phyloP scores from a whole-genome alignment of 108 stramenopile species.

The Heterococcus sp. region DNA sequence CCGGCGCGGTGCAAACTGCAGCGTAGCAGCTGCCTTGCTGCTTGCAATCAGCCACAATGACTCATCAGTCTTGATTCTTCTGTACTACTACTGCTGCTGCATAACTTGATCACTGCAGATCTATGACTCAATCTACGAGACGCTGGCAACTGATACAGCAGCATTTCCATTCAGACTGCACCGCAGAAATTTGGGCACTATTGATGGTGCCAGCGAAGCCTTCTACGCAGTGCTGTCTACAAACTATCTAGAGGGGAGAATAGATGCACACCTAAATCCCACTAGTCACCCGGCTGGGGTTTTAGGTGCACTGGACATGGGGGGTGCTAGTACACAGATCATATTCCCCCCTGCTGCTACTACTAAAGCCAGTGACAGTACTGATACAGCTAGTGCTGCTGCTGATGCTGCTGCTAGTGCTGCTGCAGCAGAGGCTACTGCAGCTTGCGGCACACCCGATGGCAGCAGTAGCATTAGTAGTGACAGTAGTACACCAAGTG shows the following conservation, averaged over 20 bases:
- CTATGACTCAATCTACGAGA: conserved; percentile 28
- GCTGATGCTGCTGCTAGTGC: neutral
- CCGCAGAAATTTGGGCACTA: conserved; percentile 39
- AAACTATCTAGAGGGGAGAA: conserved; percentile 46
- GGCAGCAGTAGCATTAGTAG: too few relatives aligned
- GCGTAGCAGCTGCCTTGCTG: too few relatives aligned
- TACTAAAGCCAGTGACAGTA: neutral
- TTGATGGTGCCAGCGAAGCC: conserved; percentile 44
- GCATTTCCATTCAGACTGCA: conserved; percentile 44
- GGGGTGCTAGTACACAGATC: conserved; percentile 34
- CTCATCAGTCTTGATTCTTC: too few relatives aligned
- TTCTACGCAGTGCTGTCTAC: conserved; percentile 49
- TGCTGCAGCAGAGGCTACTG: neutral
- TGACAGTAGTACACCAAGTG: too few relatives aligned
- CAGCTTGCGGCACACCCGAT: too few relatives aligned
- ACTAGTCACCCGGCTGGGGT: conserved; percentile 16
- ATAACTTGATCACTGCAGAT: conserved; percentile 5
- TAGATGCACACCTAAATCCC: conserved; percentile 43
- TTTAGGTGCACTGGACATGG: conserved; percentile 41
- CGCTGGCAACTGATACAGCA: conserved; percentile 2
- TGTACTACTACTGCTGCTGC: too few relatives aligned
- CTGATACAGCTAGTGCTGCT: neutral
- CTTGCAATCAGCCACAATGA: too few relatives aligned
- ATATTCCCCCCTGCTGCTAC: conserved; percentile 4
- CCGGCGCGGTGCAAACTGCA: too few relatives aligned